phyloP scores from a whole-genome alignment of 768 basidiomycete species.

The Boletus rufocinnamomeus region DNA sequence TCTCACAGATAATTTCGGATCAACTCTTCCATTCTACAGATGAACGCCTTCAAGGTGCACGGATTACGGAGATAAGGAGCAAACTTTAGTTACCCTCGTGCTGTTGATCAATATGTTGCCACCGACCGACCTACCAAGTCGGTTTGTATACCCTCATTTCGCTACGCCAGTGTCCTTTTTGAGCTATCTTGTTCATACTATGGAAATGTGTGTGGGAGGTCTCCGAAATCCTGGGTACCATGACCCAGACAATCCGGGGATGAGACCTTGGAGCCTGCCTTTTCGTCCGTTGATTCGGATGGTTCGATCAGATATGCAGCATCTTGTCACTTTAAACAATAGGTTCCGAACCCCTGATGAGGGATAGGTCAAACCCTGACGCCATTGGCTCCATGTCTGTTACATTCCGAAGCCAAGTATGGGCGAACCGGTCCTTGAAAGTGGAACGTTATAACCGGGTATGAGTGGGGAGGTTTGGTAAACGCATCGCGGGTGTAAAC shows the following conservation, averaged over 20 bases:
- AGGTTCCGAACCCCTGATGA: conserved; percentile 19
- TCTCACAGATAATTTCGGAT: neutral
- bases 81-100: conserved; percentile 36
- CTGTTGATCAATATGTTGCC: conserved; percentile 1
- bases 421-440: conserved; percentile 1
- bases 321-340: conserved; percentile 12
- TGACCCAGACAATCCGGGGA: neutral
- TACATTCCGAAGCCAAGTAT: conserved; percentile 8
- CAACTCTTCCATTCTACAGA: conserved; percentile 34
- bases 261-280: neutral
- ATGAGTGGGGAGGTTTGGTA: neutral
- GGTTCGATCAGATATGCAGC: neutral
- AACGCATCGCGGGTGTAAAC: conserved; percentile 16
- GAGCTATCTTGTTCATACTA: neutral
- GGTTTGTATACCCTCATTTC: conserved; percentile 7
- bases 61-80: conserved; percentile 40
- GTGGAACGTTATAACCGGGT: neutral
- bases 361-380: conserved; percentile 5
- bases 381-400: conserved; percentile 12
- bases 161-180: neutral
- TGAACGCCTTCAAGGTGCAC: conserved; percentile 45
- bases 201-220: neutral
- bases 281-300: neutral
- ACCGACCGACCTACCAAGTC: neutral
- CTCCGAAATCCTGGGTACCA: neutral